Evolutionary conservation across 176 grass and related monocot genomes (phyloP), one percentile per base, ranked within the genome.

Genomic region (Oryza coarctata): DNA sequence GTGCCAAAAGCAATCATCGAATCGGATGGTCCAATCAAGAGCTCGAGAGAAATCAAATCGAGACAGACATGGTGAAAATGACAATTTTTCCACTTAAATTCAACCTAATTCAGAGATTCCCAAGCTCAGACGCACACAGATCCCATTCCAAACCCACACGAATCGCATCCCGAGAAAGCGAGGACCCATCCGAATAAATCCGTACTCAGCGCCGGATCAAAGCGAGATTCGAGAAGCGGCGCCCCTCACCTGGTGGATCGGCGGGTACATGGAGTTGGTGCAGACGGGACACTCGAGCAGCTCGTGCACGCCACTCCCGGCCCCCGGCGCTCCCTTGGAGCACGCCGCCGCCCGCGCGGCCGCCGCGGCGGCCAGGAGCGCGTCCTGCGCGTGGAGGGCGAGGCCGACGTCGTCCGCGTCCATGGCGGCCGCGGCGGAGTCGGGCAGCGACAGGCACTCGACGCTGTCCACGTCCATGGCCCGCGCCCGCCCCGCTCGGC

Each of bases 261-360:
- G 93, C 31, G 96, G 93, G 84, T 91, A 98, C 96, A 98, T 98
- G 82, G 93, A 98, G 75, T 95, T 93, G 84, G 93, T 95, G 87
- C 96, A 98, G 34, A 98, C 93, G 72, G 96, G 95, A 84, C 95
- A 98, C 82, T 98, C 93, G 69, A 98, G 92, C 87, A 98, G 86
- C 82, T 98, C 93, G 71, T 93, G 96, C 57, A 98, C 96, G 73
- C 86, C 84, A 43, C 68, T 90, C 75, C 75, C 33, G 83, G 84
- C 32, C 20, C 40, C 57, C 22, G 55, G 31, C 50, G 73, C 29
- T 20, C 60, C 49, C 70, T 93, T 85, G 23, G 89, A 80, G 72
- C 82, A 77, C 40, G 69, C 79, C 0, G 83, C 39, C 49, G 50
- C 50, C 50, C 50, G 15, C 50, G 50, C 83, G 50, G 57, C 73